A percentile compares a stretch with the other conserved stretches of the same genome.
These are phyloP conservation scores for Boletus rubescentipes DNA, from an alignment of 768 basidiomycete genomes.

Conservation along the genomic window DNA sequence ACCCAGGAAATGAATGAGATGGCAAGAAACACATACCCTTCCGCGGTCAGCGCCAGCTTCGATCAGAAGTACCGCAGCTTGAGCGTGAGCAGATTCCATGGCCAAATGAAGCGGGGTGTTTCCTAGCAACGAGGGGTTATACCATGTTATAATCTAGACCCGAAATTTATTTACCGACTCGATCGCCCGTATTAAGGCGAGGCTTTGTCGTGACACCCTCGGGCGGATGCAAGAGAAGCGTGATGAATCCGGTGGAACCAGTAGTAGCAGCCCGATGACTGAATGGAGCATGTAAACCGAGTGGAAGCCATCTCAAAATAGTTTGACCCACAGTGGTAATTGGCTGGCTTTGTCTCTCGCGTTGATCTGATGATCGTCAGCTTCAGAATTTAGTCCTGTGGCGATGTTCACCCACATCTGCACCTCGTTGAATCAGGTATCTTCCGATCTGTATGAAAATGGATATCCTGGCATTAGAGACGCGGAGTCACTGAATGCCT, in stretches of 20 bases:
- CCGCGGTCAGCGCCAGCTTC: slow-evolving; percentile 94
- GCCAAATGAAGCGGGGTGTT: slow-evolving; percentile 97
- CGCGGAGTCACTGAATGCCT: slow-evolving; percentile 23
- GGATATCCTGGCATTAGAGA: slow-evolving; percentile 26
- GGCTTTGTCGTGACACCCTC: slow-evolving; percentile 63
- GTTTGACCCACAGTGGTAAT: slow-evolving; percentile 65
- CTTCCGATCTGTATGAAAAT: slow-evolving; percentile 70
- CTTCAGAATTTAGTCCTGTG: slow-evolving; percentile 30
- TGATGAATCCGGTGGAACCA: slow-evolving; percentile 87
- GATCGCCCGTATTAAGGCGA: slow-evolving; percentile 83
- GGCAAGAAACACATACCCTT: slow-evolving; percentile 53
- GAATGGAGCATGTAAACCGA: slow-evolving; percentile 9
- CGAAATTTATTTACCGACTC: slow-evolving; percentile 52
- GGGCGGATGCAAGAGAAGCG: slow-evolving; percentile 83
- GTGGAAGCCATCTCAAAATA: not conserved
- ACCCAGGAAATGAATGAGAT: not conserved
- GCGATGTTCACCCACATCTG: slow-evolving; percentile 67
- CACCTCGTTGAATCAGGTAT: slow-evolving; percentile 81
- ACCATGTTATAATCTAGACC: not conserved
- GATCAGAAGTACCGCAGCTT: slow-evolving; percentile 86
- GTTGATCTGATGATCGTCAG: slow-evolving; percentile 69
- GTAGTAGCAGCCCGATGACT: slow-evolving; percentile 97
- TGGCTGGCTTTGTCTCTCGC: slow-evolving; percentile 93
- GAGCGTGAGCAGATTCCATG: slow-evolving; percentile 94
- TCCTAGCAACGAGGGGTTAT: slow-evolving; percentile 45